phyloP scores from a whole-genome alignment of 257 asterid genomes.

The Cruciata laevipes region DNA sequence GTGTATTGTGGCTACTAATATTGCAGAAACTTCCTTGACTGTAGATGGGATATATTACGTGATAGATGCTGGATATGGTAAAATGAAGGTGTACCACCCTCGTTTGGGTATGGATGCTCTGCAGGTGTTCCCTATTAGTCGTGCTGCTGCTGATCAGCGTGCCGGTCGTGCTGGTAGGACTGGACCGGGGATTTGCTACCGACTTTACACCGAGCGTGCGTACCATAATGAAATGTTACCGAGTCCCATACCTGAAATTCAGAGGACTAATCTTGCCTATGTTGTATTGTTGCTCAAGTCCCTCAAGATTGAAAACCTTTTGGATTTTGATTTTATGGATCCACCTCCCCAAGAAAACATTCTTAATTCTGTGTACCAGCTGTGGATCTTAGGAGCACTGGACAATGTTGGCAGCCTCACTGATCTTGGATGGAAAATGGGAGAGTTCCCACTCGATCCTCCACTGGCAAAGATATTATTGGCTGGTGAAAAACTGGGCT shows the following conservation, averaged over 20 bases:
- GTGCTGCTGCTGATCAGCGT: constrained; percentile 95
- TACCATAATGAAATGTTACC: constrained; percentile 84
- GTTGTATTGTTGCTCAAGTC: constrained; percentile 87
- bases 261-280: constrained; percentile 87
- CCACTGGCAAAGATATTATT: constrained; percentile 91
- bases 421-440: constrained; percentile 91
- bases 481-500: constrained; percentile 71
- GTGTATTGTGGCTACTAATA: constrained; percentile 91
- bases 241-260: constrained; percentile 91
- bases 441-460: constrained; percentile 91
- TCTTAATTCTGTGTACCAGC: constrained; percentile 86
- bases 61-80: constrained; percentile 86
- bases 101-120: constrained; percentile 99
- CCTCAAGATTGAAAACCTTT: constrained; percentile 62
- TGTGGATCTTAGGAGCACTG: constrained; percentile 94
- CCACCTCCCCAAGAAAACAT: constrained; percentile 99
- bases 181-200: constrained; percentile 95
- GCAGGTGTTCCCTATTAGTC: constrained; percentile 91
- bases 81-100: constrained; percentile 89
- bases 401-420: constrained; percentile 81
- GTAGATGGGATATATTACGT: constrained; percentile 90
- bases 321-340: constrained; percentile 93
- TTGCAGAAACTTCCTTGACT: constrained; percentile 93
- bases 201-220: constrained; percentile 76
- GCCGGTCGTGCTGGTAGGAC: constrained; percentile 99